These are phyloP conservation scores for Aspergillus fructus DNA, from an alignment of 2,329 filamentous ascomycete species.

Conservation along the genomic window DNA sequence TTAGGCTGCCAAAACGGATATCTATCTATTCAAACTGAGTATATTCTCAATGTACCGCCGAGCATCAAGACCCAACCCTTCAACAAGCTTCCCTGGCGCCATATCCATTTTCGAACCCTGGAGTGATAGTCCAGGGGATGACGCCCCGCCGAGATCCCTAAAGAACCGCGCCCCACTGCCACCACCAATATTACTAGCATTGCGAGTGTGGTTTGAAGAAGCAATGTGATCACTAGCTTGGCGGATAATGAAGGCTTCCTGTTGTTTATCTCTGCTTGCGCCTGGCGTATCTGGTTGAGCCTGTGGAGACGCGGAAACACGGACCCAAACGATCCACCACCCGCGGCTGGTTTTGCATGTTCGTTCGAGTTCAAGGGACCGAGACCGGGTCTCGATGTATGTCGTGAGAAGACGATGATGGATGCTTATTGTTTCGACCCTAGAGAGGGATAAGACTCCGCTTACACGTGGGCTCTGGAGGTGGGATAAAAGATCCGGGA, in stretches of 20 bases:
- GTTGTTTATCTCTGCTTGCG: constrained; percentile 17
- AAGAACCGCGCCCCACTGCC: constrained; percentile 38
- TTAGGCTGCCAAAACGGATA: not conserved
- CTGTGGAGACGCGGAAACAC: constrained; percentile 35
- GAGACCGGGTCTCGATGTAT: constrained; percentile 51
- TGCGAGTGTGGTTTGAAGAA: constrained; percentile 31
- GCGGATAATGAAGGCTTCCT: constrained; percentile 48
- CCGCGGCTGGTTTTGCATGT: constrained; percentile 64
- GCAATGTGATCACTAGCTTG: constrained; percentile 43
- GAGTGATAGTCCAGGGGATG: constrained; percentile 20
- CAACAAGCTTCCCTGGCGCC: constrained; percentile 38
- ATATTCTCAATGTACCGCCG: constrained; percentile 48
- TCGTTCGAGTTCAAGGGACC: constrained; percentile 54
- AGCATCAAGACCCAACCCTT: constrained; percentile 48
- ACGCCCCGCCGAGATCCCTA: constrained; percentile 39
- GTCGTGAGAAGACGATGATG: constrained; percentile 61
- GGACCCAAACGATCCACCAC: constrained; percentile 68
- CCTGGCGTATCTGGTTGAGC: constrained; percentile 8
- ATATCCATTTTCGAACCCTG: constrained; percentile 28
- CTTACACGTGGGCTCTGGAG: constrained; percentile 9
- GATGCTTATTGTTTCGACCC: constrained; percentile 61
- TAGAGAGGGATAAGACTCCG: constrained; percentile 43
- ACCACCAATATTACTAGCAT: constrained; percentile 9
- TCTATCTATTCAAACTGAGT: constrained; percentile 44
- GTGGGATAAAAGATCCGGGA: constrained; percentile 51